phyloP scores from a whole-genome alignment of 495 filamentous ascomycete genomes.

The Rostrohypoxylon terebratum region DNA sequence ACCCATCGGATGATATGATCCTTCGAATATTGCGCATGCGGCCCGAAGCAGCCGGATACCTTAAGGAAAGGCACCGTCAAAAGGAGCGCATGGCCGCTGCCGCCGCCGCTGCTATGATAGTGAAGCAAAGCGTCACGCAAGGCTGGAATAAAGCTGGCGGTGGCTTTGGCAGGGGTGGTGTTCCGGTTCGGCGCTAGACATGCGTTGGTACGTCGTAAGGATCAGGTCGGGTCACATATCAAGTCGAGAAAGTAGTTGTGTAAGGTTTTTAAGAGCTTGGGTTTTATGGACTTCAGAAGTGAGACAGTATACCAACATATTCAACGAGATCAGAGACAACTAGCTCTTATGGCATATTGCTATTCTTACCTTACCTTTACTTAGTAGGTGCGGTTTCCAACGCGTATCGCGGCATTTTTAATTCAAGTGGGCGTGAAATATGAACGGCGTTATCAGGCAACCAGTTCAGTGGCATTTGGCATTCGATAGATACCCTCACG shows the following conservation, averaged over 20 bases:
- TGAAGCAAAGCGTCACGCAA: constrained; percentile 84
- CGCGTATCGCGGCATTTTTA: constrained; percentile 17
- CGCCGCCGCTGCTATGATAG: constrained; percentile 93
- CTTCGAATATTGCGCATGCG: constrained; percentile 95
- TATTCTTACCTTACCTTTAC: background rate
- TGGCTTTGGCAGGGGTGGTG: constrained; percentile 69
- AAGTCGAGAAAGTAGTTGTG: constrained; percentile 35
- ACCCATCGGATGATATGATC: constrained; percentile 99
- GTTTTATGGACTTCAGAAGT: constrained; percentile 30
- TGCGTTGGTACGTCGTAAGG: constrained; percentile 2
- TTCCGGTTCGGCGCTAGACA: constrained; percentile 52
- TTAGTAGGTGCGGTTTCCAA: background rate
- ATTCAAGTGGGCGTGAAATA: constrained; percentile 5
- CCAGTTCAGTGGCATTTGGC: constrained; percentile 37
- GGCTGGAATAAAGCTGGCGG: constrained; percentile 69
- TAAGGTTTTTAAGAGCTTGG: constrained; percentile 40
- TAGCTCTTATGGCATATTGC: background rate
- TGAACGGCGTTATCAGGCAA: constrained; percentile 32
- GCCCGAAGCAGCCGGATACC: constrained; percentile 89
- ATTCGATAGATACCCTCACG: constrained; percentile 48
- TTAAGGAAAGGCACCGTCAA: constrained; percentile 91
- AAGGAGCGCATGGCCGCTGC: constrained; percentile 91
- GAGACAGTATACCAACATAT: background rate
- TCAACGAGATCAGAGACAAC: background rate
- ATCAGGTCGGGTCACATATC: constrained; percentile 2